Base-by-base conservation (phyloP, 2,329 filamentous ascomycete genomes). In the Alternaria atra region DNA sequence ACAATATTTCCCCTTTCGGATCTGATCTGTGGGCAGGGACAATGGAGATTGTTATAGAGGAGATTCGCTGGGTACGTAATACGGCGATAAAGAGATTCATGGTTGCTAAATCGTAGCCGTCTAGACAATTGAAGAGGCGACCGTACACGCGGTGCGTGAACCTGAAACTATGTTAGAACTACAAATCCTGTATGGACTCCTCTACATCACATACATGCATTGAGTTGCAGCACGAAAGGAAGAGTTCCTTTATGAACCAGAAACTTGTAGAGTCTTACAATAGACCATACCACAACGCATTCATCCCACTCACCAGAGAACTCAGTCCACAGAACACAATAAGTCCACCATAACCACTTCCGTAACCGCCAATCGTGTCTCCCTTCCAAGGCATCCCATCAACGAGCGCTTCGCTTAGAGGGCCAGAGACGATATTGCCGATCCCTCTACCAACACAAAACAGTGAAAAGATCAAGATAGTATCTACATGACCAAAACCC, bases 311-410 rank as follows among this genome's bases (percentile, higher is more conserved):
- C 12, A 50, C 20, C 20, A 50, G 32, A 7, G 32, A 50, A 25
- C 20, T 37, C 20, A 50, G 9, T 17, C 46, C 20, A 27, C 46
- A 50, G 46, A 58, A 58, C 6, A 37, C 37, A 34, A 58, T 43
- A 27, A 58, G 29, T 17, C 39, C 39, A 25, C 55, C 47, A 30
- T 52, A 58, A 3, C 39, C 46, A 32, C 47, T 58, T 25, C 55
- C 47, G 35, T 58, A 58, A 27, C 37, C 37, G 6, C 32, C 37
- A 34, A 44, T 13, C 1, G 55, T 27, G 15, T 43, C 25, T 5
- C 20, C 46, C n/a, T 51, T n/a, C 47, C 34, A 43, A 25, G 35
- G 46, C 39, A 25, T 17, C 0, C 29, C 47, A 5, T 12, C 27
- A 15, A 52, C 27, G 25, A 58, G 55, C 2, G 46, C 55, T 23